phyloP scores from a whole-genome alignment of 345 rosid genomes.

The Conringia planisiliqua region DNA sequence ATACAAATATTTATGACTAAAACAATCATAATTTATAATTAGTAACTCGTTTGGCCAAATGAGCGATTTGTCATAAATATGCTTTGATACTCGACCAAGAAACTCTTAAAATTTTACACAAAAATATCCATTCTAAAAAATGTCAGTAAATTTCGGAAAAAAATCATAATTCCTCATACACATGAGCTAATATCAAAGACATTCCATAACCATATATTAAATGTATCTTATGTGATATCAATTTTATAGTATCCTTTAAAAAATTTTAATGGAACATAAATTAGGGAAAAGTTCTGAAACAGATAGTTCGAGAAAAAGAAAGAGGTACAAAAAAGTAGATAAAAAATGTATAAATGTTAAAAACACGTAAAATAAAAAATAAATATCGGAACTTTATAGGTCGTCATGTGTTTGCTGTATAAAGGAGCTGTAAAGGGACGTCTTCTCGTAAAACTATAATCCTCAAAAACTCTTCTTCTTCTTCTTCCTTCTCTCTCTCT shows the following conservation, averaged over 20 bases:
- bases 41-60: not conserved
- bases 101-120: not conserved
- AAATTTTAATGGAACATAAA: not conserved
- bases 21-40: not conserved
- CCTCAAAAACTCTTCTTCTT: not conserved
- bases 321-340: not conserved
- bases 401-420: slow-evolving; percentile 27
- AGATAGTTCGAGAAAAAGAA: not conserved
- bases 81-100: not conserved
- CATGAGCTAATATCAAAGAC: not conserved
- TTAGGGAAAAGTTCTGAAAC: not conserved
- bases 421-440: slow-evolving; percentile 28
- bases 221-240: not conserved
- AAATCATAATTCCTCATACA: not conserved
- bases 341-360: not conserved
- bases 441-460: slow-evolving; percentile 18
- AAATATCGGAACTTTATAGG: not conserved
- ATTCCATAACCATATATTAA: not conserved
- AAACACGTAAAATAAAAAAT: not conserved
- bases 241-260: not conserved
- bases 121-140: not conserved
- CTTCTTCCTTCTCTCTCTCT: not conserved
- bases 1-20: not conserved
- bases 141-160: not conserved
- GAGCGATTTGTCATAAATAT: not conserved